Base-by-base conservation (phyloP, 495 filamentous ascomycete genomes). In the Platismatia glauca region DNA sequence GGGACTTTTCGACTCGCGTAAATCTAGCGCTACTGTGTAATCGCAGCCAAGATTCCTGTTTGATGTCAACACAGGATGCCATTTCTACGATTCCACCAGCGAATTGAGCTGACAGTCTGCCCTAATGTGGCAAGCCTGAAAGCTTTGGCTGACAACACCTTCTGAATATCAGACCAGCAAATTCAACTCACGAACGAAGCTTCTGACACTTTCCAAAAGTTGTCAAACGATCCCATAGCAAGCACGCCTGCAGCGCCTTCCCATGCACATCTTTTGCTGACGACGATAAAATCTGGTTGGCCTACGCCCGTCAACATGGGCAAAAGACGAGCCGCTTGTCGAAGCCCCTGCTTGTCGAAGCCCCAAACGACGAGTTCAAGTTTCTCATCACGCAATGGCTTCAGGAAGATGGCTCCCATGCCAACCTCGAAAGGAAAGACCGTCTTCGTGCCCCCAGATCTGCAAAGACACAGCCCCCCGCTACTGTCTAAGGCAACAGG, bases 281-380 rank as follows among this genome's bases (percentile, higher is more conserved):
- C 57, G 0, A 85, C 65, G 4, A 84, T 65, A 64, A 84, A 83
- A 52, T 84, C 80, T 11, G 83, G 84, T 62, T 82, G 81, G 9
- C 84, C 84, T 58, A 76, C 79, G 24, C 83, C 84, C 38, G 83
- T 84, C 61, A 82, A 66, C 60, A 79, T 75, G 6, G 83, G 83
- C 46, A 84, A 68, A 44, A 86, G 72, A 29, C 84, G 76, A n/a
- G 79, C 76, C 33, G 81, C 83, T 46, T 74, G 72, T n/a, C 73
- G 68, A 46, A 84, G 71, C 12, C 77, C 76, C 27, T 70, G 65
- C 35, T 67, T 64, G 71, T 81, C 76, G 3, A 68, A 67, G 2
- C 80, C 83, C 83, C 81, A 86, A 33, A 86, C 67, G 12, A 84
- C 76, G 16, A 86, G 68, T 65, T 81, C 82, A 53, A 85, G 71